Evolutionary conservation across 164 flowering plant species (phyloP), one percentile per base, ranked within the genome.

Genomic region (Annona squamosa): DNA sequence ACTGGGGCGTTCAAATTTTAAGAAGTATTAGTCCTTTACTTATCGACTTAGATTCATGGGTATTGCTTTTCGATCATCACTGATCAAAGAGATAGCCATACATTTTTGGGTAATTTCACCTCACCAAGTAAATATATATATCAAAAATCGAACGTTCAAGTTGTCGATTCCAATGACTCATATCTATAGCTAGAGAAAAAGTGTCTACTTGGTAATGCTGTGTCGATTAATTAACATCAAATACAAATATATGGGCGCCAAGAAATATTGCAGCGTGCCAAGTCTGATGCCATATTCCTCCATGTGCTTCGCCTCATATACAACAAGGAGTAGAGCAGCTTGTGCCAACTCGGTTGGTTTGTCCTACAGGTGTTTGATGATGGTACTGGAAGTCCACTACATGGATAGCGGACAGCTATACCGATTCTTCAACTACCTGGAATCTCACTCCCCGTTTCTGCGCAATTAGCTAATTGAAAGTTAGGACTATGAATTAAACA

Each of bases 401-500:
- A 63, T 7, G 16, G 19, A 37, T n/a, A n/a, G 19, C 18, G 37
- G 37, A 63, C 65, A 19, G 2, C 65, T 63, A 63, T 3, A 63
- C 37, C 65, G 18, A 63, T 19, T 63, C 65, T 63, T 63, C 37
- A 6, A 19, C 18, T n/a, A 37, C 26, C 37, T 19, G 13, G 37
- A 63, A 63, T 63, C 65, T 63, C 37, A 63, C 65, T 63, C 65
- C 65, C 4, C 3, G 37, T 63, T 63, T 63, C 65, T 63, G 65
- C 37, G 18, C 13, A 52, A 9, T 52, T 16, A 52, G 59, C 9
- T 16, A 12, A 52, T 12, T 52, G 59, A 3, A 7, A 9, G 59
- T 52, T 7, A 52, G 59, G 13, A 26, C 37, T 26, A 26, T 26
- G 37, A 26, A 26, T 26, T 26, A 26, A 26, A 26, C 37, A 26